Conservation (phyloP, 2,329 filamentous ascomycete species). For the Colletotrichum higginsianum region DNA sequence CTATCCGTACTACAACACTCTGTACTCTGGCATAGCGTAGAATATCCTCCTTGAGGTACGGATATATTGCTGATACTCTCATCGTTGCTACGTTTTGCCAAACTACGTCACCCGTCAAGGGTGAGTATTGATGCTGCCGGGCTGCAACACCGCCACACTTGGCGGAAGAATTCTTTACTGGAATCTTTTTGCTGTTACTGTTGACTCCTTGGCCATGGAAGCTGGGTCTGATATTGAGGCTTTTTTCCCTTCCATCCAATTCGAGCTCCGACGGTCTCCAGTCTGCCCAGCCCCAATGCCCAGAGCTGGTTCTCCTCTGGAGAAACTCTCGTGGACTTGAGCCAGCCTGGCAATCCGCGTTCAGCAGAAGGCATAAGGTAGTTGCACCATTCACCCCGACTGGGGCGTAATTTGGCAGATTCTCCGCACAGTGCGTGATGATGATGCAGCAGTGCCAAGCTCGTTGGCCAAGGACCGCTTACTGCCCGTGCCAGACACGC, state of each 20-base stretch:
- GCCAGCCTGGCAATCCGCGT: not conserved
- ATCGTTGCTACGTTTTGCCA: not conserved
- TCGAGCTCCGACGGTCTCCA: not conserved
- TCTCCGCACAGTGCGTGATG: not conserved
- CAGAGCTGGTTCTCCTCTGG: not conserved
- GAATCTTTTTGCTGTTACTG: not conserved
- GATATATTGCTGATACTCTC: not conserved
- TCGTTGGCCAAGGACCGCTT: conserved; percentile 25
- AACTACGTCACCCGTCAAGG: not conserved
- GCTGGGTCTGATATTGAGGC: not conserved
- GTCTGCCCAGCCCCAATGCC: not conserved
- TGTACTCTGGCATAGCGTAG: not conserved
- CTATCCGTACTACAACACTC: too few relatives aligned
- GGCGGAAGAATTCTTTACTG: conserved; percentile 4
- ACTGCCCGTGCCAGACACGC: conserved; percentile 29
- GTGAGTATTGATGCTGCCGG: not conserved
- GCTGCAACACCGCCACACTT: conserved; percentile 33
- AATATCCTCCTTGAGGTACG: not conserved
- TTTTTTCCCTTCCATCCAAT: not conserved
- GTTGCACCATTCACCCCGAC: not conserved
- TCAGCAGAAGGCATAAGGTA: conserved; percentile 8
- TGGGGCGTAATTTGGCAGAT: conserved; percentile 10
- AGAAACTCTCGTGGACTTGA: not conserved
- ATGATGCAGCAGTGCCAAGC: not conserved
- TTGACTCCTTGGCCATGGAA: too few relatives aligned